phyloP scores from a whole-genome alignment of 495 filamentous ascomycete species.

The Penicillium bialowiezense region DNA sequence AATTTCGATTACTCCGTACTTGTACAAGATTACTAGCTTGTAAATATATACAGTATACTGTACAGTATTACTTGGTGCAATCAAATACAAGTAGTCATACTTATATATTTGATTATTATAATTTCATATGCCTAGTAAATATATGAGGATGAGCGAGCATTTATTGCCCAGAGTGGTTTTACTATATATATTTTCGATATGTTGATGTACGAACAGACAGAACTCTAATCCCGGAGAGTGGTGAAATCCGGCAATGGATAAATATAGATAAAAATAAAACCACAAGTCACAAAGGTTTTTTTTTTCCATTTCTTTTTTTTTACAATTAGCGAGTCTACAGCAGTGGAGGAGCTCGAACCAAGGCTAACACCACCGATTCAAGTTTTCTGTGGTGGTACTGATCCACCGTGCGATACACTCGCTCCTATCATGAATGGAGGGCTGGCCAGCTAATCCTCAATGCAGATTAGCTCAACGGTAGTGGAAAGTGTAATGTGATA shows the following conservation, averaged over 20 bases:
- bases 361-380: not conserved
- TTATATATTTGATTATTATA: not conserved
- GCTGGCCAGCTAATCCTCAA: not conserved
- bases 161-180: no score
- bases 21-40: slow-evolving; percentile 14
- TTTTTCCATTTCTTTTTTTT: not conserved
- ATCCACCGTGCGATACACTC: slow-evolving; percentile 1
- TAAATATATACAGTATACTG: slow-evolving; percentile 4
- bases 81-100: slow-evolving; percentile 1
- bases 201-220: no score
- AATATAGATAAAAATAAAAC: slow-evolving; percentile 3
- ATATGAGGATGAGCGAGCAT: no score
- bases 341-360: not conserved
- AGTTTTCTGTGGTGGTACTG: slow-evolving; percentile 4
- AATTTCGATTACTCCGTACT: slow-evolving; percentile 7
- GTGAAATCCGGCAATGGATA: no score
- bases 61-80: not conserved
- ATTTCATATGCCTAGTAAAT: no score
- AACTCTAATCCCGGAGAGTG: no score
- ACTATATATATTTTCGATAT: no score
- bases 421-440: not conserved
- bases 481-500: slow-evolving; percentile 5
- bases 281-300: no score
- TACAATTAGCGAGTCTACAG: slow-evolving; percentile 3
- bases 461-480: slow-evolving; percentile 2